These are phyloP conservation scores for Astragalus membranaceus DNA, from an alignment of 306 rosid species.

Conservation along the genomic window DNA sequence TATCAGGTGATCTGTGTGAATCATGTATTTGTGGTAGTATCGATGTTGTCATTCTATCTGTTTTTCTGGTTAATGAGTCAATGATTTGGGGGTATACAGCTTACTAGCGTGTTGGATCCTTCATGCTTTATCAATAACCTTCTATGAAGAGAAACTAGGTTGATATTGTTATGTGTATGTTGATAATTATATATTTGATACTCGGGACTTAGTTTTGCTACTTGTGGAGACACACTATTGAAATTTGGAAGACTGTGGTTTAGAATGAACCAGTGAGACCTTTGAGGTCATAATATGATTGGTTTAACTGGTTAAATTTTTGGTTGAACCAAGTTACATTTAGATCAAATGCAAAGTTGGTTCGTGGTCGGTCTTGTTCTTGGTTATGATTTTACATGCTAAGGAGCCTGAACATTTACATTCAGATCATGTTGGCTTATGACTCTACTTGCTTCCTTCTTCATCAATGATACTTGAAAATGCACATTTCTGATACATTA, in stretches of 20 bases:
- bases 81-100: not conserved
- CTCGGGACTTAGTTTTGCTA: not conserved
- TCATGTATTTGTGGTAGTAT: not conserved
- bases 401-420: too few relatives aligned
- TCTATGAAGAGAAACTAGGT: constrained; percentile 1
- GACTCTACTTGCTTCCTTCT: not conserved
- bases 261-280: too few relatives aligned
- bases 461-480: constrained; percentile 4
- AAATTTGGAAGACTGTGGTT: too few relatives aligned
- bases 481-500: not conserved
- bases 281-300: too few relatives aligned
- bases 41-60: not conserved
- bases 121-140: constrained; percentile 4
- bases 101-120: not conserved
- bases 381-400: too few relatives aligned
- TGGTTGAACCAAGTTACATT: too few relatives aligned
- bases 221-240: not conserved
- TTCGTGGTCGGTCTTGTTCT: too few relatives aligned
- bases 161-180: not conserved
- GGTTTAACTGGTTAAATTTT: too few relatives aligned
- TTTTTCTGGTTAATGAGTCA: not conserved
- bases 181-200: not conserved
- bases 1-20: not conserved
- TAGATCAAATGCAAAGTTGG: too few relatives aligned
- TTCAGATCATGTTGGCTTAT: constrained; percentile 2